Evolutionary conservation across 305 asterid species (phyloP).

Genomic region (Vinca major): DNA sequence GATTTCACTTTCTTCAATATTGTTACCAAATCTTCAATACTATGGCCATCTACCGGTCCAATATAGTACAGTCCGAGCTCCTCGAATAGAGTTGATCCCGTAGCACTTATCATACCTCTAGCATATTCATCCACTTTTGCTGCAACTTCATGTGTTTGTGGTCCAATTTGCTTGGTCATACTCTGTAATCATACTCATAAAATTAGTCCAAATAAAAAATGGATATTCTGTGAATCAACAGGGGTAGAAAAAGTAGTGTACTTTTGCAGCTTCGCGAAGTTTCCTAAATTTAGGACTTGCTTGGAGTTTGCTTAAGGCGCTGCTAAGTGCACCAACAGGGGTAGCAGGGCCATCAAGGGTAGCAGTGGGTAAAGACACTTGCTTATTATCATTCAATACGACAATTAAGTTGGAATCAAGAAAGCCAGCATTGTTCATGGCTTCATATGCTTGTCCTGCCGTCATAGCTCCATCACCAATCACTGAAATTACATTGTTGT

Average conservation of each 20-base stretch:
- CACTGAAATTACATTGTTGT: conserved; percentile 52
- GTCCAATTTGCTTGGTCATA: conserved; percentile 64
- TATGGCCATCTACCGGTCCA: conserved; percentile 82
- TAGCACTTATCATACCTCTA: conserved; percentile 64
- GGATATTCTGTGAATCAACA: no score
- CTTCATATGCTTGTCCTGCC: conserved; percentile 81
- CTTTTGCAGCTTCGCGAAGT: conserved; percentile 73
- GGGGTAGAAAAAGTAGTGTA: no score
- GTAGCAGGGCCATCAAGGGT: conserved; percentile 65
- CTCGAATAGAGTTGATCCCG: conserved; percentile 70
- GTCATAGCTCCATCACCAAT: conserved; percentile 79
- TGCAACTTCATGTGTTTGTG: conserved; percentile 65
- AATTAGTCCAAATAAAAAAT: no score
- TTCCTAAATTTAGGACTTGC: conserved; percentile 66
- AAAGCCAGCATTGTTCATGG: conserved; percentile 74
- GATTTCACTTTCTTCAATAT: conserved; percentile 51
- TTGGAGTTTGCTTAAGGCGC: conserved; percentile 55
- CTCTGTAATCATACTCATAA: conserved; percentile 21
- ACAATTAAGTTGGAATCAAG: conserved; percentile 57
- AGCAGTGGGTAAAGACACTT: conserved; percentile 64
- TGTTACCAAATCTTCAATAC: conserved; percentile 44
- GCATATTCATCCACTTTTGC: conserved; percentile 82
- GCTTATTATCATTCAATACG: conserved; percentile 56
- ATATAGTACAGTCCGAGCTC: conserved; percentile 75
- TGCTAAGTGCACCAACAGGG: conserved; percentile 64